Percentiles rank a stretch among this genome's conserved stretches.
Conservation (phyloP, 805 yeast genomes). For the Kuraishia borneana region DNA sequence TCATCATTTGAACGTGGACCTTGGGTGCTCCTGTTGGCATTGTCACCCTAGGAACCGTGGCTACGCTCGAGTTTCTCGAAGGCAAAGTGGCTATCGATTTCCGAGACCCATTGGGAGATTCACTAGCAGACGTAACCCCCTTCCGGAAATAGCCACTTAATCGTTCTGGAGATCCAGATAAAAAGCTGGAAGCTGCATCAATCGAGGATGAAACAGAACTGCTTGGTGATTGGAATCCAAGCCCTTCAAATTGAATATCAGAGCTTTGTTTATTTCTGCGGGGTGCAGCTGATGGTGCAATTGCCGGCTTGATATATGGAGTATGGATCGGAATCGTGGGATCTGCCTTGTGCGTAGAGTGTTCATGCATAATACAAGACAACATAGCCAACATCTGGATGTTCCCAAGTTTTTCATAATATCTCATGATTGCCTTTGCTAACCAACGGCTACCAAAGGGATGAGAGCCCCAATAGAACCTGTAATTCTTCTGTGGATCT, state of each 20-base stretch:
- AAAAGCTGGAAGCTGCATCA: constrained; percentile 7
- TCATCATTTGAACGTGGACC: constrained; percentile 36
- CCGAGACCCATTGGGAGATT: background rate
- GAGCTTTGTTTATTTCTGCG: background rate
- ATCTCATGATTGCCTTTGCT: constrained; percentile 45
- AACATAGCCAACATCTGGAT: constrained; percentile 88
- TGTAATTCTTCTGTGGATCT: constrained; percentile 4
- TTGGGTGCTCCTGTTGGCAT: constrained; percentile 7
- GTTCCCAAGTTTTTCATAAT: constrained; percentile 55
- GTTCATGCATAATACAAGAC: constrained; percentile 57
- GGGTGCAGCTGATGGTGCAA: background rate
- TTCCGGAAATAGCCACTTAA: constrained; percentile 12
- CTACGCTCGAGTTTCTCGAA: background rate
- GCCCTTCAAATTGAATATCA: background rate
- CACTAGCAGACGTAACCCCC: constrained; percentile 9
- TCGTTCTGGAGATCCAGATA: constrained; percentile 18
- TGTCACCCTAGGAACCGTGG: background rate
- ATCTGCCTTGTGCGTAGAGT: constrained; percentile 13
- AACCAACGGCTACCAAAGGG: constrained; percentile 67
- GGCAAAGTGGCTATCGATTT: background rate
- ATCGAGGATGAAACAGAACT: constrained; percentile 8
- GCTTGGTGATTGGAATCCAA: constrained; percentile 4
- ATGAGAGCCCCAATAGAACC: constrained; percentile 58
- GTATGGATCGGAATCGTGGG: constrained; percentile 33
- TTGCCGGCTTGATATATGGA: constrained; percentile 22